Evolutionary conservation across 805 yeast genomes (phyloP).

Genomic region (Ogataea chonburiensis): DNA sequence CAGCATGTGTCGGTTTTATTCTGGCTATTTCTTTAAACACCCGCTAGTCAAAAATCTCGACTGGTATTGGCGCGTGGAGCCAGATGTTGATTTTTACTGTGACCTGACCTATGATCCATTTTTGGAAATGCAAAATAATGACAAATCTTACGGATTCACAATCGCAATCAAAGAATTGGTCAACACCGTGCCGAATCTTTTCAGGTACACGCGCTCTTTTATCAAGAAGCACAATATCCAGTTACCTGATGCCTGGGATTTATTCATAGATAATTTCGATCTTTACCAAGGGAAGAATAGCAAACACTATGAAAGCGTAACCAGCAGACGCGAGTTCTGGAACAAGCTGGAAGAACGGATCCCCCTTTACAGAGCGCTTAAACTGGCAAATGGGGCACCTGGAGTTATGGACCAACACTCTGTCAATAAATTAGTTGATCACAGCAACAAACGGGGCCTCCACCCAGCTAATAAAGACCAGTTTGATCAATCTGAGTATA

Average conservation of each 20-base stretch:
- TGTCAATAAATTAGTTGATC: constrained; percentile 38
- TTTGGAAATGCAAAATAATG: constrained; percentile 63
- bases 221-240: constrained; percentile 46
- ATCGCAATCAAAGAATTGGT: constrained; percentile 74
- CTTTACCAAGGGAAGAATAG: constrained; percentile 36
- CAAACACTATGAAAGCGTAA: constrained; percentile 28
- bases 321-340: constrained; percentile 29
- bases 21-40: constrained; percentile 81
- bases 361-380: constrained; percentile 28
- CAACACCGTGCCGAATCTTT: constrained; percentile 80
- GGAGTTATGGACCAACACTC: constrained; percentile 32
- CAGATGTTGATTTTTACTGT: constrained; percentile 85
- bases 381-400: constrained; percentile 15
- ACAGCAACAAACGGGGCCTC: constrained; percentile 36
- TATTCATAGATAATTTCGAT: constrained; percentile 50
- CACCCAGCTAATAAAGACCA: constrained; percentile 47
- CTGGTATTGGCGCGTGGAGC: constrained; percentile 98
- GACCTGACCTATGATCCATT: constrained; percentile 93
- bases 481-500: constrained; percentile 67
- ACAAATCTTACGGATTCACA: constrained; percentile 83
- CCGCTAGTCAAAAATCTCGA: constrained; percentile 66
- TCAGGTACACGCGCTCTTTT: constrained; percentile 67
- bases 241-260: constrained; percentile 66
- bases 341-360: constrained; percentile 24
- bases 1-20: constrained; percentile 91